These are phyloP conservation scores for Miamiensis avidus DNA, from an alignment of 169 alveolate species.

Conservation along the genomic window DNA sequence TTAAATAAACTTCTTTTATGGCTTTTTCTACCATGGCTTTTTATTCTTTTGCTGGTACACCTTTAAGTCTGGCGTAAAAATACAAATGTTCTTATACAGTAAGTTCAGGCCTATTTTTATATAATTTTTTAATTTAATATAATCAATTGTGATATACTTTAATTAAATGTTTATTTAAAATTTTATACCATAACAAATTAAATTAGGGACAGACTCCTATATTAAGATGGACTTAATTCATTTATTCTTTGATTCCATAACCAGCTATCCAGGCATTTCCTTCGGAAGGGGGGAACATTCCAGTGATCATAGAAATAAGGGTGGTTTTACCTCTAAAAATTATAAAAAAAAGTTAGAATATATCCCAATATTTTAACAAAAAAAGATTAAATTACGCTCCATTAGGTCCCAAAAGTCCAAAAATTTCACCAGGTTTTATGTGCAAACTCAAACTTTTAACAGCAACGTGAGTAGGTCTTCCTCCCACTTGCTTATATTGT, in stretches of 20 bases:
- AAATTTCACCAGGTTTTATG: constrained; percentile 82
- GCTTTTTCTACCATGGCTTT: constrained; percentile 60
- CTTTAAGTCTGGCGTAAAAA: constrained; percentile 87
- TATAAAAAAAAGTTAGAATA: constrained; percentile 9
- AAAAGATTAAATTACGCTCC: constrained; percentile 85
- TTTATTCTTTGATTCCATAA: constrained; percentile 61
- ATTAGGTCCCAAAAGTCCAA: constrained; percentile 91
- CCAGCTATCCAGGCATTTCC: constrained; percentile 90
- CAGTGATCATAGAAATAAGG: constrained; percentile 83
- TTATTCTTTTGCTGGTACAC: constrained; percentile 63
- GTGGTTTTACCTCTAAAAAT: constrained; percentile 62
- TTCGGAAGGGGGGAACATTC: constrained; percentile 76
- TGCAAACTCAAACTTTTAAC: constrained; percentile 72
- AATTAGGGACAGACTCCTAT: constrained; percentile 92
- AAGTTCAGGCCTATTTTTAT: constrained; percentile 60
- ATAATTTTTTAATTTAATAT: neutral
- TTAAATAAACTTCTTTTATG: constrained; percentile 72
- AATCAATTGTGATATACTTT: neutral
- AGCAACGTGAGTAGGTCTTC: constrained; percentile 72
- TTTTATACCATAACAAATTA: constrained; percentile 77
- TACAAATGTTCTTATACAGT: constrained; percentile 88
- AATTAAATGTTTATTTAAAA: neutral
- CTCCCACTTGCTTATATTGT: constrained; percentile 74
- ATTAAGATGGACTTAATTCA: constrained; percentile 71
- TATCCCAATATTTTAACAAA: constrained; percentile 51